Evolutionary conservation across 805 yeast species (phyloP).

Genomic region (Sungouiozyma ichnusensis): DNA sequence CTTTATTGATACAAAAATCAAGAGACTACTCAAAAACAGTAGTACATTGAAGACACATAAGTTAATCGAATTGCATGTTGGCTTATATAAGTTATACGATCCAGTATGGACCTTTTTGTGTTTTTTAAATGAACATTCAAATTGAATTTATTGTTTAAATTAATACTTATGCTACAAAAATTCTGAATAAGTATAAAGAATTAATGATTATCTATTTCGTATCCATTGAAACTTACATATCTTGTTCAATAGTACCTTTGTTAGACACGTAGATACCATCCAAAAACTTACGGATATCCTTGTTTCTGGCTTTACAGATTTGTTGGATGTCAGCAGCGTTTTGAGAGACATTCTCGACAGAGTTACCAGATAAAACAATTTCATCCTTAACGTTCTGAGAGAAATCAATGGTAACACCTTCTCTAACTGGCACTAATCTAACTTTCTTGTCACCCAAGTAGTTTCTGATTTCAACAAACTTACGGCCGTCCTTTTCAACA

Average conservation of each 20-base stretch:
- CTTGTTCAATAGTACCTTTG: conserved; percentile 79
- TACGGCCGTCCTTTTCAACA: conserved; percentile 62
- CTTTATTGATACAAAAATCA: conserved; percentile 72
- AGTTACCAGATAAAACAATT: conserved; percentile 68
- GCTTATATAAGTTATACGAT: background rate
- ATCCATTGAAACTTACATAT: conserved; percentile 24
- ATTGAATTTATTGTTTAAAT: background rate
- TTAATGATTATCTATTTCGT: background rate
- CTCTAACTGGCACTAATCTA: conserved; percentile 75
- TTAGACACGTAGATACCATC: conserved; percentile 99
- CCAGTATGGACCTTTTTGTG: background rate
- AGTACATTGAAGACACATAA: conserved; percentile 15
- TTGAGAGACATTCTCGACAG: conserved; percentile 78
- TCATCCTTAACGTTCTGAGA: conserved; percentile 89
- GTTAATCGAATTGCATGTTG: background rate
- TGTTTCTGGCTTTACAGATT: conserved; percentile 97
- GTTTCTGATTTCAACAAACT: conserved; percentile 92
- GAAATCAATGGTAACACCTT: conserved; percentile 80
- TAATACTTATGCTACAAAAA: background rate
- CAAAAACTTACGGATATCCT: conserved; percentile 99
- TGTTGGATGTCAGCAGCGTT: conserved; percentile 98
- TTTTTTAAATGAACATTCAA: no score
- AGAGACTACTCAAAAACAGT: conserved; percentile 47
- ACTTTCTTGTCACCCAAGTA: conserved; percentile 99
- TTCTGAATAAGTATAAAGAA: background rate